A percentile compares a stretch with the other conserved stretches of the same genome.
Conservation (phyloP, 2,329 filamentous ascomycete species). For the Cercospora janseana region DNA sequence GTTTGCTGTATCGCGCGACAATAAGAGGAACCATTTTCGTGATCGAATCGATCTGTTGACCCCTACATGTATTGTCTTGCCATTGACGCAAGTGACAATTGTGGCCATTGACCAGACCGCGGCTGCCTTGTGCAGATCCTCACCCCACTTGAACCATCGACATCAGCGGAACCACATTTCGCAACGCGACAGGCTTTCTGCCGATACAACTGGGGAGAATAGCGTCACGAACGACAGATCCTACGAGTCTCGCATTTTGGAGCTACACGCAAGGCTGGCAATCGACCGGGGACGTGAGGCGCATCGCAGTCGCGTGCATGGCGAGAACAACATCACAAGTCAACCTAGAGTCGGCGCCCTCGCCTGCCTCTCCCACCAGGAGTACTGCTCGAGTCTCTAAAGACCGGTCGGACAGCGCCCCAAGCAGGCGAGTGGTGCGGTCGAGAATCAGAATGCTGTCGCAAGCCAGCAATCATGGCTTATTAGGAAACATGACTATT, state of each 20-base stretch:
- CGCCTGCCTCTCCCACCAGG: slow-evolving; percentile 8
- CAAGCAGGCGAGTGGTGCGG: slow-evolving; percentile 9
- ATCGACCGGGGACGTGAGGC: too few species aligned
- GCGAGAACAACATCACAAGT: slow-evolving; percentile 10
- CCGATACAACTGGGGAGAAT: too few species aligned
- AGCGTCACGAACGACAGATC: too few species aligned
- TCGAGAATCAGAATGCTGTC: slow-evolving; percentile 23
- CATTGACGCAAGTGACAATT: too few species aligned
- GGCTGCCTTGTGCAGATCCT: too few species aligned
- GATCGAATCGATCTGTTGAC: background rate
- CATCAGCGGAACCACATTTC: too few species aligned
- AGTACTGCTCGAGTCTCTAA: slow-evolving; percentile 22
- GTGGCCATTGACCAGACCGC: too few species aligned
- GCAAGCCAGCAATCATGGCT: slow-evolving; percentile 20
- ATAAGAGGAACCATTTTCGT: background rate
- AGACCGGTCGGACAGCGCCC: slow-evolving; percentile 8
- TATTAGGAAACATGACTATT: too few species aligned
- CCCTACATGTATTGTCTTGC: too few species aligned
- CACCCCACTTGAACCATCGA: too few species aligned
- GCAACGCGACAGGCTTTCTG: too few species aligned
- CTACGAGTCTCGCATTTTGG: background rate
- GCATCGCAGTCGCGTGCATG: slow-evolving; percentile 7
- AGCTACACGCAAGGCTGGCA: too few species aligned
- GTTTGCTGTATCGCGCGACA: background rate
- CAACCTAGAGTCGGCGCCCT: slow-evolving; percentile 1